Evolutionary conservation across 805 yeast genomes (phyloP).

Genomic region (Candida dendrica): DNA sequence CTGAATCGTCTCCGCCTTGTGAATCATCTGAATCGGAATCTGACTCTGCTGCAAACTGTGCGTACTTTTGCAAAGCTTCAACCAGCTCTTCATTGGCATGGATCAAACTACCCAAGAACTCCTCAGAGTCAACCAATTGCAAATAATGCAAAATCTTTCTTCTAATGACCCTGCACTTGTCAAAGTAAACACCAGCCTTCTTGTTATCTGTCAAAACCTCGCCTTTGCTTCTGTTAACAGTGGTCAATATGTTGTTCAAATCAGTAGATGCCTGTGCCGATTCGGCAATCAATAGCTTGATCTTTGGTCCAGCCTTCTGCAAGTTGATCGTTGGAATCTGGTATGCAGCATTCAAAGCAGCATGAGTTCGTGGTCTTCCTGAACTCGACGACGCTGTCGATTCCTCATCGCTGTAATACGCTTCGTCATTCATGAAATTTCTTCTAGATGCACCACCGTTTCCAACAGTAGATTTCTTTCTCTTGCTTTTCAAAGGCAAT

Average conservation of each 20-base stretch:
- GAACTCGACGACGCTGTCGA: constrained; percentile 1
- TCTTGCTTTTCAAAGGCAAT: constrained; percentile 29
- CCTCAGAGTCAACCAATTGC: constrained; percentile 80
- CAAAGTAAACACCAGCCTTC: constrained; percentile 58
- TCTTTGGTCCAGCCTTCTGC: constrained; percentile 64
- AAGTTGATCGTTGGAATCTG: constrained; percentile 64
- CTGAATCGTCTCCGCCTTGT: constrained; percentile 32
- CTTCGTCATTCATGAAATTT: constrained; percentile 45
- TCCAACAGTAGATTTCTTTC: constrained; percentile 9
- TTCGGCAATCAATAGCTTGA: constrained; percentile 61
- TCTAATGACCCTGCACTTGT: constrained; percentile 67
- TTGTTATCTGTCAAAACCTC: constrained; percentile 58
- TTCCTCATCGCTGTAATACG: constrained; percentile 33
- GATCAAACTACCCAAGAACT: constrained; percentile 78
- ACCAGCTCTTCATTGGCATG: constrained; percentile 90
- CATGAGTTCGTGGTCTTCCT: constrained; percentile 2
- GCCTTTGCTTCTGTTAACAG: constrained; percentile 34
- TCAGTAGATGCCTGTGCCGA: constrained; percentile 70
- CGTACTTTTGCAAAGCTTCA: constrained; percentile 60
- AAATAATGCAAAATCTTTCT: constrained; percentile 74
- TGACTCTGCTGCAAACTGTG: constrained; percentile 39
- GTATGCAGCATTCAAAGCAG: constrained; percentile 39
- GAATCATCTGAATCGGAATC: constrained; percentile 37
- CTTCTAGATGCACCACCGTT: constrained; percentile 1
- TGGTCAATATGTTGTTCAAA: constrained; percentile 49